Conservation (phyloP, 2,329 filamentous ascomycete species). For the Helminthosporium solani region DNA sequence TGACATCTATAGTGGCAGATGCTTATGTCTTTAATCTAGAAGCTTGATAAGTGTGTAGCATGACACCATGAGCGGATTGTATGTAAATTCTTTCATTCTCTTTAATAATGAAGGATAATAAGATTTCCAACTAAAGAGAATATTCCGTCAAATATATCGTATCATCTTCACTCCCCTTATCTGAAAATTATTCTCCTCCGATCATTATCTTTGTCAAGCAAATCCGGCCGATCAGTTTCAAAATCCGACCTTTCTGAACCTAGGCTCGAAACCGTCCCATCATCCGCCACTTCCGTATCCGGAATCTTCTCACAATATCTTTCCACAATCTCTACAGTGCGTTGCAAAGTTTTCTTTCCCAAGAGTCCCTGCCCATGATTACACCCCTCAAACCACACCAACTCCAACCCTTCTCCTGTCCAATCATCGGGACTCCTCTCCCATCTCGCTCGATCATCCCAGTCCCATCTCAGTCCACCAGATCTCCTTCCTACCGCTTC, state of each 20-base stretch:
- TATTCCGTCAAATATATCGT: no score
- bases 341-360: slow-evolving; percentile 2
- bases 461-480: slow-evolving; percentile 3
- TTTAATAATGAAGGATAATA: no score
- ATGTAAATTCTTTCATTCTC: no score
- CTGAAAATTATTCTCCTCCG: no score
- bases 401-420: slow-evolving; percentile 50
- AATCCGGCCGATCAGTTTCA: no score
- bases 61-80: no score
- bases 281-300: neutral
- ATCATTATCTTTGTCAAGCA: neutral
- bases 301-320: slow-evolving; percentile 1
- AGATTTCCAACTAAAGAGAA: no score
- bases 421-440: slow-evolving; percentile 31
- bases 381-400: slow-evolving; percentile 58
- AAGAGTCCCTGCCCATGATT: slow-evolving; percentile 59
- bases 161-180: no score
- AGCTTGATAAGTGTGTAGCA: no score
- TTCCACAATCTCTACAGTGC: slow-evolving; percentile 6
- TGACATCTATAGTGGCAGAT: no score
- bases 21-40: no score
- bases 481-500: neutral
- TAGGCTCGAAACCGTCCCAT: neutral
- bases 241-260: neutral
- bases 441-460: slow-evolving; percentile 11